Evolutionary conservation across 495 filamentous ascomycete genomes (phyloP).

Genomic region (Penicillium roqueforti): DNA sequence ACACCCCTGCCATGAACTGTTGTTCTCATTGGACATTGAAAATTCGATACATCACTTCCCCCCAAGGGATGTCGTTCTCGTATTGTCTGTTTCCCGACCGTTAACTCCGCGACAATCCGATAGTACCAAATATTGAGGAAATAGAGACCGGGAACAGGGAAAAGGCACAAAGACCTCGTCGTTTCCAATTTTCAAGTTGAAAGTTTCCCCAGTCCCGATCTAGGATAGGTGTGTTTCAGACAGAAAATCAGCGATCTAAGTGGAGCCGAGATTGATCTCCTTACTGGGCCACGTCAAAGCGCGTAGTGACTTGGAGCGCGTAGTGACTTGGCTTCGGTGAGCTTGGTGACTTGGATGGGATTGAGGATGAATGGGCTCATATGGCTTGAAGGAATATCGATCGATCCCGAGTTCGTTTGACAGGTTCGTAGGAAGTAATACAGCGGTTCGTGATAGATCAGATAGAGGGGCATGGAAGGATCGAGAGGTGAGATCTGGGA

Average conservation of each 20-base stretch:
- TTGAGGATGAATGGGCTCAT: not conserved
- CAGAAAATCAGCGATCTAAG: not conserved
- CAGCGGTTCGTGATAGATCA: slow-evolving; percentile 5
- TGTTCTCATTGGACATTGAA: not conserved
- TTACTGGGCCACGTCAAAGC: slow-evolving; percentile 1
- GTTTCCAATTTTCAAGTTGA: not conserved
- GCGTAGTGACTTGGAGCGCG: no score
- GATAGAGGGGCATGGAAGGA: not conserved
- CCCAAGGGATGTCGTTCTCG: not conserved
- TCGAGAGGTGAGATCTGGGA: slow-evolving; percentile 18
- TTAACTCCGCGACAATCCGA: not conserved
- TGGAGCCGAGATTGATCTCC: slow-evolving; percentile 1
- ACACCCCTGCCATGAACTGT: not conserved
- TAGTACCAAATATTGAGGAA: not conserved
- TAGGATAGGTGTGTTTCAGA: not conserved
- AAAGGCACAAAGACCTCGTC: not conserved
- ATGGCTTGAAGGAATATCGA: not conserved
- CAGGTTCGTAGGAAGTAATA: not conserved
- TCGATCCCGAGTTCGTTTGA: not conserved
- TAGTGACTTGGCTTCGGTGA: not conserved
- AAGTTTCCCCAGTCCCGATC: not conserved
- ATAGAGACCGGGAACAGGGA: not conserved
- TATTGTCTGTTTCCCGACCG: not conserved
- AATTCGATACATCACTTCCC: not conserved
- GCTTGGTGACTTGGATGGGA: not conserved